These are phyloP conservation scores for Globisporangium cederbergense DNA, from an alignment of 352 stramenopile genomes.

Conservation along the genomic window DNA sequence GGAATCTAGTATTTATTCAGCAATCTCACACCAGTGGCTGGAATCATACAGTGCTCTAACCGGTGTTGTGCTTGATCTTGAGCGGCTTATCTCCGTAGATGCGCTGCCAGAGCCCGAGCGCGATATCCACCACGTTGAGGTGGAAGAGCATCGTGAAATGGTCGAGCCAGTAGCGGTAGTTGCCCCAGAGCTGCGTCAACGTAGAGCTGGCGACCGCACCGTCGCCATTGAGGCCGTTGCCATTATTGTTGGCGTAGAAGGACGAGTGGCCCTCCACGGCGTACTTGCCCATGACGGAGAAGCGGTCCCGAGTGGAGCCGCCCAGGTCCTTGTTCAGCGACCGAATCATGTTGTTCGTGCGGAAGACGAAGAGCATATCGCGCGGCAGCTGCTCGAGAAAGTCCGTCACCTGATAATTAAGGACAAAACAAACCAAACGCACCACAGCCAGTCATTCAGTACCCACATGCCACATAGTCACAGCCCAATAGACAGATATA, in stretches of 20 bases:
- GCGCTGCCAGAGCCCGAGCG: conserved; percentile 41
- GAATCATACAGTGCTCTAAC: conserved; percentile 12
- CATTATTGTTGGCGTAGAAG: conserved; percentile 26
- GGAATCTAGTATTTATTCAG: conserved; percentile 7
- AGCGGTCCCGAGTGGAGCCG: conserved; percentile 73
- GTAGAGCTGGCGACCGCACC: conserved; percentile 8
- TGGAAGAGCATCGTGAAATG: conserved; percentile 63
- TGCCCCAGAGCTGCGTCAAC: conserved; percentile 17
- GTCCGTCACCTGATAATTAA: conserved; percentile 43
- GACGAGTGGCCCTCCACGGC: conserved; percentile 58
- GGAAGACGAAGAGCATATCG: conserved; percentile 91
- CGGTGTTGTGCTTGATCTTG: conserved; percentile 36
- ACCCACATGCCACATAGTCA: neutral
- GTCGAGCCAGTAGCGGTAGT: conserved; percentile 55
- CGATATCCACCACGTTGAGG: conserved; percentile 56
- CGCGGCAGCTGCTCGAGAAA: conserved; percentile 85
- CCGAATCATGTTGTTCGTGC: conserved; percentile 90
- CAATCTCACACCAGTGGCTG: neutral
- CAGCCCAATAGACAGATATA: neutral
- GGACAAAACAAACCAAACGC: neutral
- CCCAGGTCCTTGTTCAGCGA: conserved; percentile 87
- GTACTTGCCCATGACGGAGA: conserved; percentile 73
- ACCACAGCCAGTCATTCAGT: neutral
- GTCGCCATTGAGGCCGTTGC: neutral
- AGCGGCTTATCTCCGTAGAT: conserved; percentile 24